Evolutionary conservation across 495 filamentous ascomycete genomes (phyloP).

Genomic region (Annulohypoxylon nitens): DNA sequence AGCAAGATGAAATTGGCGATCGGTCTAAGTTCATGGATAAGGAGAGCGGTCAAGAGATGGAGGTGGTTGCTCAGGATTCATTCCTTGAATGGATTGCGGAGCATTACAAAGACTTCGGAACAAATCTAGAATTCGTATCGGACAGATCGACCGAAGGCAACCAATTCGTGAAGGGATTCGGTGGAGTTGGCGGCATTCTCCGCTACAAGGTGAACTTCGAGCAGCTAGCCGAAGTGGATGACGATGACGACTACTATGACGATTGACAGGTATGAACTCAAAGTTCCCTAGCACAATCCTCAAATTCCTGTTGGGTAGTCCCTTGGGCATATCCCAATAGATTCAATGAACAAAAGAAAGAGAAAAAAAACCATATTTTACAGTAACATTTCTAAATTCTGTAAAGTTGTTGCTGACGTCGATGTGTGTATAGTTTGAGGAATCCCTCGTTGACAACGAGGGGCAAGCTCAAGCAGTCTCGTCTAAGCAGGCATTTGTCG

Average conservation of each 20-base stretch:
- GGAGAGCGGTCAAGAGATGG: conserved; percentile 96
- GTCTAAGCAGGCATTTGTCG: conserved; percentile 61
- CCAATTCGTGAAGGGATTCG: conserved; percentile 99
- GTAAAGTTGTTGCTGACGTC: conserved; percentile 42
- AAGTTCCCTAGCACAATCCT: conserved; percentile 10
- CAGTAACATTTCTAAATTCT: background rate
- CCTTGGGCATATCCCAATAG: conserved; percentile 19
- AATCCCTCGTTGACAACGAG: conserved; percentile 91
- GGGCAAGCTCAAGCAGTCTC: conserved; percentile 80
- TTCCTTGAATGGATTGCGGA: conserved; percentile 99
- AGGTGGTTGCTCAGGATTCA: conserved; percentile 82
- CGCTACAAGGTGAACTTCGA: conserved; percentile 99
- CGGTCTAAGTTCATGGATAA: conserved; percentile 93
- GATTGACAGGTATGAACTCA: conserved; percentile 63
- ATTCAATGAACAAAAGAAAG: conserved; percentile 3
- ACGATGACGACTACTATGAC: conserved; percentile 99
- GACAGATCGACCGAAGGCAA: conserved; percentile 97
- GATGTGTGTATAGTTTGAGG: conserved; percentile 78
- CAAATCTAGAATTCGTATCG: conserved; percentile 96
- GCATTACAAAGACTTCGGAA: conserved; percentile 96
- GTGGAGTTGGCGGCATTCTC: conserved; percentile 96
- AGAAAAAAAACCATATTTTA: conserved; percentile 18
- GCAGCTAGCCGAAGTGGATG: conserved; percentile 92
- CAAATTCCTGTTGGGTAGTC: conserved; percentile 1
- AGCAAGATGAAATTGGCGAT: conserved; percentile 78